Base-by-base conservation (phyloP, 2,329 filamentous ascomycete species). In the Fusarium robinianum region DNA sequence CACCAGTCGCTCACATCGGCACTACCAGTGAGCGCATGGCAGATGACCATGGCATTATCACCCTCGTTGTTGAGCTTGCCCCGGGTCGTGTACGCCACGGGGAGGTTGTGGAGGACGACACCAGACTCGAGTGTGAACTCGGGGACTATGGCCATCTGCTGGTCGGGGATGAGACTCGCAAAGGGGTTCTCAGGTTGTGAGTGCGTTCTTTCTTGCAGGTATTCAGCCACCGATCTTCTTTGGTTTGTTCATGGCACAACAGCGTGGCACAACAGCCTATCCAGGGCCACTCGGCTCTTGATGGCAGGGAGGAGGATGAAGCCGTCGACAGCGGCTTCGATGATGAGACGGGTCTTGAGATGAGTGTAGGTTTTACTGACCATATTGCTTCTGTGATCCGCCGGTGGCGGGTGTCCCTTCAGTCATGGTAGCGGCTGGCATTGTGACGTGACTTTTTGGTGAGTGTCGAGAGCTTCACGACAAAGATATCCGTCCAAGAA, bases 41-140 rank as follows among this genome's bases (percentile, higher is more conserved):
- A 95, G 58, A 87, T 85, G 16, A 87, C 78, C 83, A 87, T 86
- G 58, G 76, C 81, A 74, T 87, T 87, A 67, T 85, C 77, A 38
- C 76, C 73, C 16, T 74, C 68, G 12, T 77, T 68, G 16, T 80
- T 80, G 49, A 87, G 73, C 51, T 75, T 77, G 52, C 84, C 84
- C 33, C 81, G 73, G 15, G 80, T 84, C 31, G 81, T 87, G 65
- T 85, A 87, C 27, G 84, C 84, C 38, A 87, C 74, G 2, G 84
- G 83, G 11, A 85, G 76, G 80, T 97, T 94, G 57, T 79, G 73
- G 14, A 99, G 78, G 1, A 81, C 86, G 16, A 87, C 89, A 34
- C 94, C 94, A 2, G 91, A 97, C 69, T 99, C 94, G 55, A 99
- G 87, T 7, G 87, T 90, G 68, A 96, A 96, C 17, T 85, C 84